Evolutionary conservation across 768 basidiomycete species (phyloP).

Genomic region (Postia placenta): DNA sequence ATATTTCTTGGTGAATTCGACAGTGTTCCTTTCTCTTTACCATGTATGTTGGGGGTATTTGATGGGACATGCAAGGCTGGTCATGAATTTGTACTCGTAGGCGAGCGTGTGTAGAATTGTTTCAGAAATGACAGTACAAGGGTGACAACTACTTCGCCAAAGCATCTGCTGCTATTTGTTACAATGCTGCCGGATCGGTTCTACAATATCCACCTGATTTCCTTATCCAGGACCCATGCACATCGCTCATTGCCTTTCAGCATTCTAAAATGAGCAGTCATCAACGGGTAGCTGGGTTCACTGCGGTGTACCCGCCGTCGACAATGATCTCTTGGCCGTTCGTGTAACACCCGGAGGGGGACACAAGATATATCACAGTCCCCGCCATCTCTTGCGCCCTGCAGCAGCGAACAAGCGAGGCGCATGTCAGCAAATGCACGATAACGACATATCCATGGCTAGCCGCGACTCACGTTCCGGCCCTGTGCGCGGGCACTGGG

Average conservation of each 20-base stretch:
- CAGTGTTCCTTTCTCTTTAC: neutral
- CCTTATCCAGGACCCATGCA: too few species aligned
- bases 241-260: too few species aligned
- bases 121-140: too few species aligned
- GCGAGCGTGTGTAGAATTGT: too few species aligned
- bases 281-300: slow-evolving; percentile 50
- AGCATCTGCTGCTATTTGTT: too few species aligned
- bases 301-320: slow-evolving; percentile 69
- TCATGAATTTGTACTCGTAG: too few species aligned
- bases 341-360: slow-evolving; percentile 65
- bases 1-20: neutral
- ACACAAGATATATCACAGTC: slow-evolving; percentile 70
- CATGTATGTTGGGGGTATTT: neutral
- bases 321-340: slow-evolving; percentile 76
- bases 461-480: slow-evolving; percentile 67
- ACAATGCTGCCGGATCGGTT: too few species aligned
- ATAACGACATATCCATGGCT: slow-evolving; percentile 30
- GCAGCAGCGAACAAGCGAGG: neutral
- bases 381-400: slow-evolving; percentile 75
- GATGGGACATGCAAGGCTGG: too few species aligned
- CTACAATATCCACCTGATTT: too few species aligned
- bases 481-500: slow-evolving; percentile 54
- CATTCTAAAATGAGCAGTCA: too few species aligned
- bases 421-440: neutral
- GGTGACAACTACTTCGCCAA: too few species aligned